Base-by-base conservation (phyloP, 345 rosid genomes). In the Syzygium aqueum region DNA sequence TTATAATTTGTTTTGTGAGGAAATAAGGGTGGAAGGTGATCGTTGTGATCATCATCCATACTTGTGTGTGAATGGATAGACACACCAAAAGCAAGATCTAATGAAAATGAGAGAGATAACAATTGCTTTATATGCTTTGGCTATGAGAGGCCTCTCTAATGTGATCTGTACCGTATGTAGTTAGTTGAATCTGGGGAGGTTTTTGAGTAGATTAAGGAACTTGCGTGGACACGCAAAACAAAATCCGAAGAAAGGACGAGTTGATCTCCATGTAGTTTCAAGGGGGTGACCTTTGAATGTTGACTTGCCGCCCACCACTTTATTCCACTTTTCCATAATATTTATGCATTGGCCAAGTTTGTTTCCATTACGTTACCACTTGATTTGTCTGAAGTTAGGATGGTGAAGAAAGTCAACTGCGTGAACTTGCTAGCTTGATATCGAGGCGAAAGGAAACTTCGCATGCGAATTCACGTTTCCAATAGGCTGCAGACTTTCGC, bases 251-350 rank as follows among this genome's bases (percentile, higher is more conserved):
- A 46, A 78, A 33, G 17, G 12, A 51, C 5, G 49, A 33, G 82
- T 27, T 73, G 37, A 73, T 33, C 27, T 9, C 40, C 49, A 27
- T 17, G 52, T 56, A 84, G 87, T 61, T 84, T 80, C 23, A 86
- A 85, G 80, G 59, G 50, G 87, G 88, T 88, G 91, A 90, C 89
- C 63, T 89, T 90, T 87, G 86, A 90, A 86, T 78, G 87, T 87
- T 88, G 91, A 90, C 90, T 86, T 61, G 27, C 50, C 84, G 11
- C 77, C 49, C 50, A 23, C n/a, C 73, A n/a, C 80, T 82, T 56
- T 77, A 40, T 65, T 27, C 21, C 37, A 15, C 28, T 23, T 28
- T 11, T 78, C 23, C 52, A 25, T 61, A 13, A 21, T 63, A 17
- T 88, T 61, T 5, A 28, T 33, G 4, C 53, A 13, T 25, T 73